phyloP scores from a whole-genome alignment of 768 basidiomycete genomes.

The Lactarius hatsudake region DNA sequence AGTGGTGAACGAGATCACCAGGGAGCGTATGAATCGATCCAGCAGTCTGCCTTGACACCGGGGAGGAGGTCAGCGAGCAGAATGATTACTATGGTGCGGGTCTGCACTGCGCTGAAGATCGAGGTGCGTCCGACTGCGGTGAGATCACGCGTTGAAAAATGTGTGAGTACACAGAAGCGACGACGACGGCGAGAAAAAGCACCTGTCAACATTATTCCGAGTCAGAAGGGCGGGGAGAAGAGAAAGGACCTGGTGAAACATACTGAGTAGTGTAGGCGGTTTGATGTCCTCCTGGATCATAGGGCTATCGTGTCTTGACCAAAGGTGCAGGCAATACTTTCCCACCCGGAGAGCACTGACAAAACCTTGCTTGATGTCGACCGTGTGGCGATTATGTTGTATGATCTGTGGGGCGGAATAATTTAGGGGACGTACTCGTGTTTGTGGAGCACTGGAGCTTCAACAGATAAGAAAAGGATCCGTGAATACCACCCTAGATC shows the following conservation, averaged over 20 bases:
- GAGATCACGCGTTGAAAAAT: background rate
- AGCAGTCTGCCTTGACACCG: slow-evolving; percentile 9
- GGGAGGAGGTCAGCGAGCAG: background rate
- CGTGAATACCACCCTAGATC: no score
- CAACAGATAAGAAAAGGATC: no score
- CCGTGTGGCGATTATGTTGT: no score
- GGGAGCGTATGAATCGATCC: background rate
- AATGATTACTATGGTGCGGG: background rate
- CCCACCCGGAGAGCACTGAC: no score
- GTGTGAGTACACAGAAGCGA: background rate
- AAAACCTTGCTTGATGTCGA: no score
- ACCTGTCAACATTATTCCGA: background rate
- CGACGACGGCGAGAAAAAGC: background rate
- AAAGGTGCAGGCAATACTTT: no score
- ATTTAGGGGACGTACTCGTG: no score
- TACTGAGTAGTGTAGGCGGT: background rate
- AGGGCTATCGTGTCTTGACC: no score
- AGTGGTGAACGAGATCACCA: no score
- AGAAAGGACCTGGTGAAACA: background rate
- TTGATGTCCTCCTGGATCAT: no score
- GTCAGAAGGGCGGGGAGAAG: background rate
- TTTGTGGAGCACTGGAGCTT: no score
- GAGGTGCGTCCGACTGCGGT: background rate
- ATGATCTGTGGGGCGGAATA: no score
- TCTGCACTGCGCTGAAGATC: background rate